Conservation (phyloP, 2,329 filamentous ascomycete species). For the Lasiodiplodia citricola region DNA sequence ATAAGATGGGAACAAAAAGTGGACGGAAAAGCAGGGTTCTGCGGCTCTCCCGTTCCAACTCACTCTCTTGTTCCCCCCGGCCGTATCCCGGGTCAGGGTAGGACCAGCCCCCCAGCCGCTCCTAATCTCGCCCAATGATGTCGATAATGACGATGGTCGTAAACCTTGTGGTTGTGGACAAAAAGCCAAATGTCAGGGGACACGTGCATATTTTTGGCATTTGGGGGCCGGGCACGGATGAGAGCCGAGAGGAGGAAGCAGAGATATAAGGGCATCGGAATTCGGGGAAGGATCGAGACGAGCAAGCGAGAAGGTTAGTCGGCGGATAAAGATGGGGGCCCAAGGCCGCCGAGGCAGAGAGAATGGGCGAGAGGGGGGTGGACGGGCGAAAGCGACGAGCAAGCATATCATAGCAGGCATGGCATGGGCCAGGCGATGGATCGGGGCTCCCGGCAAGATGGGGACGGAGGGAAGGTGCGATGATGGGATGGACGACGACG, state of each 20-base stretch:
- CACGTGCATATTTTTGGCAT: background rate
- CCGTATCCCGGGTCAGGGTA: background rate
- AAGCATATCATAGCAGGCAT: background rate
- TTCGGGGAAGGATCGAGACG: background rate
- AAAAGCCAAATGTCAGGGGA: background rate
- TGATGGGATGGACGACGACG: background rate
- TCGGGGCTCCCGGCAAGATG: background rate
- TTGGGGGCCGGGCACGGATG: constrained; percentile 3
- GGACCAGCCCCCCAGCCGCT: background rate
- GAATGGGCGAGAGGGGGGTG: background rate
- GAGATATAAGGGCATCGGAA: constrained; percentile 12
- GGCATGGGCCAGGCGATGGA: constrained; percentile 13
- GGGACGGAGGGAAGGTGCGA: background rate
- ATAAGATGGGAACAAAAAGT: background rate
- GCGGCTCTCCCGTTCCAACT: background rate
- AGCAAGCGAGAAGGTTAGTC: background rate
- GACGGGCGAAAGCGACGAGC: background rate
- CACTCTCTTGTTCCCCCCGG: too few relatives aligned
- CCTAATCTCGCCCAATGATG: constrained; percentile 1
- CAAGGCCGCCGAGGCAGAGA: background rate
- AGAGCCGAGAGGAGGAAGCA: constrained; percentile 11
- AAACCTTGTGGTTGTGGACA: background rate
- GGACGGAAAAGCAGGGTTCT: background rate
- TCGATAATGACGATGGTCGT: background rate
- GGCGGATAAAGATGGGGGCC: constrained; percentile 13